A percentile compares a stretch with the other conserved stretches of the same genome.
Conservation (phyloP, 2,329 filamentous ascomycete species). For the Sarocladium oryzae region DNA sequence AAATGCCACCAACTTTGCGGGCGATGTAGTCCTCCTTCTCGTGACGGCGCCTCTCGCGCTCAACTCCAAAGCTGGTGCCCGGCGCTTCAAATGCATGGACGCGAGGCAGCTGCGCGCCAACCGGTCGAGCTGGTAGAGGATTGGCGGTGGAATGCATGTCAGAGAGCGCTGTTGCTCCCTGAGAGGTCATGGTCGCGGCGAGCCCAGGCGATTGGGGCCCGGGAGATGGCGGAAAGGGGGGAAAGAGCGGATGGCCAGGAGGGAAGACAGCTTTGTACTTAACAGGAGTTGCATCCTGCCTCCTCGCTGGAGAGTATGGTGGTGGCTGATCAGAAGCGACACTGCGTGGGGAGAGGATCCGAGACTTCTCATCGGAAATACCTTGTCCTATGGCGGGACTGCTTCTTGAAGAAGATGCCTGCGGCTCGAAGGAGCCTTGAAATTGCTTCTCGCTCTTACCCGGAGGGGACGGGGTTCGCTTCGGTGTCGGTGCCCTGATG, state of each 20-base stretch:
- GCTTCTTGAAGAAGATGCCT: constrained; percentile 17
- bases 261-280: constrained; percentile 55
- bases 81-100: constrained; percentile 35
- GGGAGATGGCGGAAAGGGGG: constrained; percentile 50
- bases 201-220: constrained; percentile 57
- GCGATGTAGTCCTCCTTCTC: constrained; percentile 62
- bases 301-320: constrained; percentile 46
- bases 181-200: constrained; percentile 54
- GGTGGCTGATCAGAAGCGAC: constrained; percentile 39
- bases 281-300: constrained; percentile 27
- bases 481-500: constrained; percentile 29
- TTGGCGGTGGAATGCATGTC: constrained; percentile 39
- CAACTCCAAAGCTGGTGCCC: constrained; percentile 38
- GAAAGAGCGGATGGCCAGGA: constrained; percentile 40
- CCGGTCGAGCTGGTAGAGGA: constrained; percentile 34
- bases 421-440: constrained; percentile 9
- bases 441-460: constrained; percentile 10
- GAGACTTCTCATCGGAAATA: constrained; percentile 26
- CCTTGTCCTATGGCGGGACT: constrained; percentile 13
- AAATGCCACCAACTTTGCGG: constrained; percentile 51
- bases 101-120: constrained; percentile 39
- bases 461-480: constrained; percentile 25
- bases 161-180: constrained; percentile 53
- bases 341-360: constrained; percentile 31
- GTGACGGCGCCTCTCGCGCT: constrained; percentile 45